Evolutionary conservation across 805 yeast species (phyloP), one percentile per base, ranked within the genome.

Genomic region (Barnettozyma californica): DNA sequence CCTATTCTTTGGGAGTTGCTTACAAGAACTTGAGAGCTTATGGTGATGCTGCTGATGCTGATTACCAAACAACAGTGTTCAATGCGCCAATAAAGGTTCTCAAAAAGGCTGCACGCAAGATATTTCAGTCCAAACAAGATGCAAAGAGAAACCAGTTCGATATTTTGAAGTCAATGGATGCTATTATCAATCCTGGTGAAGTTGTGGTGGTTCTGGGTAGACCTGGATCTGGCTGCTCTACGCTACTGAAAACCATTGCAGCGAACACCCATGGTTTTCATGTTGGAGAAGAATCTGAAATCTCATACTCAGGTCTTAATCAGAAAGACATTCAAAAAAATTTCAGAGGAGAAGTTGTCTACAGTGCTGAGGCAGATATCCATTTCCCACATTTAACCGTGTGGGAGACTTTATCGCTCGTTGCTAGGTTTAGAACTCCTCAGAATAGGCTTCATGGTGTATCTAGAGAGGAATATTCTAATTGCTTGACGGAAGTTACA

Each of bases 151-250:
- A 50, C 48, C 60, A 55, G 47, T 76, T 64, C 55, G 75, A 64
- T 53, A 77, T 69, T 55, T 69, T 74, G 64, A 81, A 81, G 60
- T 74, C 84, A 27, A 81, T 81, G 85, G 87, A 82, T 58, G 89
- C 83, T n/a, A 45, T 76, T 3, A 68, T 81, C 48, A 68, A 68
- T 45, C 82, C 87, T 2, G 88, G 89, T 42, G 83, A 81, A 51
- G 68, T 84, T 41, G 75, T 84, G 9, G 84, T 84, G 43, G 89
- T 83, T 14, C 66, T 83, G 47, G 90, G 90, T 43, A 75, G 86
- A 65, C 89, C 89, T 0, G 89, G 89, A 58, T 80, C 88, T n/a
- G 89, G 90, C 54, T 83, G 89, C 62, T 75, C 88, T 2, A 82
- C 89, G 0, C 67, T 83, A 43, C 68, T 83, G 57, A 82, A 82